Base-by-base conservation (phyloP, 345 rosid genomes). In the Arabidopsis suecica region DNA sequence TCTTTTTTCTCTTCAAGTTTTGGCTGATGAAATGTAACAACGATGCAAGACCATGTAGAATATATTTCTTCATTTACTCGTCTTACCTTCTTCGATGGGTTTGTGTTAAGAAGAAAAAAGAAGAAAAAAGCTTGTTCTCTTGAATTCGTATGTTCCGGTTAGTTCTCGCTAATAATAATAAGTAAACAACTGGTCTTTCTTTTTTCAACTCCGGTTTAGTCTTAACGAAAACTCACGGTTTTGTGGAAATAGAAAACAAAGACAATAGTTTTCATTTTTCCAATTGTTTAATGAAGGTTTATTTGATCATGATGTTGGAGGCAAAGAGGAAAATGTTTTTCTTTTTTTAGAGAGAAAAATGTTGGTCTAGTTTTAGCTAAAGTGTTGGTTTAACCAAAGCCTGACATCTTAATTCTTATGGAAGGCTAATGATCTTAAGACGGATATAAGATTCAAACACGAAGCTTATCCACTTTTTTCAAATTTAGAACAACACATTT, bases 1-100 rank as follows among this genome's bases (percentile, higher is more conserved):
- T 76, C 65, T 34, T 45, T 62, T 28, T 62, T 55, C 12, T 54
- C 50, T 69, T 63, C 23, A 9, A 66, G 38, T 75, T 76, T 77
- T 77, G 75, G 66, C 47, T 63, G 75, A 63, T 77, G 71, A 56
- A 69, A 77, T 70, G 65, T 61, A 63, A 61, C 34, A 55, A 61
- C 25, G 51, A 61, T 76, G 71, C 71, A 63, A 76, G 44, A 76
- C 38, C 57, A 61, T 69, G 79, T 62, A 76, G 75, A 45, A 69
- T 69, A 77, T 51, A 37, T 70, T 8, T 77, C 80, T 70, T 77
- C 30, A 11, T 54, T 45, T 16, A 53, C 74, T 69, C 61, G 37
- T 65, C 72, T n/a, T 22, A 60, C 47, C 58, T 59, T 58, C 68
- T 71, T 61, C 16, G 68, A 38, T 61, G 49, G 68, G 20, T 20